Conservation (phyloP, 169 alveolate species). For the Cryptosporidium andersoni region DNA sequence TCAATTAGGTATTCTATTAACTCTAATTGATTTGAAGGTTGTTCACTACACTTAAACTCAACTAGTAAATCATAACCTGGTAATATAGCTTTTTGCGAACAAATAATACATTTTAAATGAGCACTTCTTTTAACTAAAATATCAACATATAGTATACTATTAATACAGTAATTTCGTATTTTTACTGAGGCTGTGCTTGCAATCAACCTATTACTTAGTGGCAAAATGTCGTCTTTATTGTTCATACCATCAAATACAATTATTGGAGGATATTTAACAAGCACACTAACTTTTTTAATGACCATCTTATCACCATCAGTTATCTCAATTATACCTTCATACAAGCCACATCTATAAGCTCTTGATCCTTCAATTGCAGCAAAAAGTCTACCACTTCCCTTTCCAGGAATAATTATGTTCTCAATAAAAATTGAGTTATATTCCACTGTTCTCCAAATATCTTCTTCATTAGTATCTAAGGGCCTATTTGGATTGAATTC, state of each 20-base stretch:
- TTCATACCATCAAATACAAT: background rate
- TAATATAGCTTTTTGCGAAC: too few species aligned
- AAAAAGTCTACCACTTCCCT: conserved; percentile 38
- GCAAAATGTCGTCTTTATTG: background rate
- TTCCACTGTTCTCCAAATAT: conserved; percentile 12
- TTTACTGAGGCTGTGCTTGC: too few species aligned
- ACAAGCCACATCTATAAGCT: conserved; percentile 10
- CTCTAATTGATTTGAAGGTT: too few species aligned
- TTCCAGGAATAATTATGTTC: conserved; percentile 43
- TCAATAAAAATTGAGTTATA: conserved; percentile 17
- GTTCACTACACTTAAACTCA: too few species aligned
- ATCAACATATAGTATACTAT: too few species aligned
- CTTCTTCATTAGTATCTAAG: background rate
- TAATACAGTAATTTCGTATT: too few species aligned
- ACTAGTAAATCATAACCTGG: too few species aligned
- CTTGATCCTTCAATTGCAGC: background rate
- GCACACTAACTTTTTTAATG: background rate
- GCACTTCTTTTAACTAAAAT: too few species aligned
- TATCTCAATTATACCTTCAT: conserved; percentile 10
- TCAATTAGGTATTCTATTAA: too few species aligned
- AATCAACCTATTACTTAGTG: too few species aligned
- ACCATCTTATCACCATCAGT: conserved; percentile 1
- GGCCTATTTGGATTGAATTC: conserved; percentile 52
- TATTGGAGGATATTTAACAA: conserved; percentile 9
- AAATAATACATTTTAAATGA: too few species aligned